Base-by-base conservation (phyloP, 2,329 filamentous ascomycete genomes). In the Scleromitrula shiraiana region DNA sequence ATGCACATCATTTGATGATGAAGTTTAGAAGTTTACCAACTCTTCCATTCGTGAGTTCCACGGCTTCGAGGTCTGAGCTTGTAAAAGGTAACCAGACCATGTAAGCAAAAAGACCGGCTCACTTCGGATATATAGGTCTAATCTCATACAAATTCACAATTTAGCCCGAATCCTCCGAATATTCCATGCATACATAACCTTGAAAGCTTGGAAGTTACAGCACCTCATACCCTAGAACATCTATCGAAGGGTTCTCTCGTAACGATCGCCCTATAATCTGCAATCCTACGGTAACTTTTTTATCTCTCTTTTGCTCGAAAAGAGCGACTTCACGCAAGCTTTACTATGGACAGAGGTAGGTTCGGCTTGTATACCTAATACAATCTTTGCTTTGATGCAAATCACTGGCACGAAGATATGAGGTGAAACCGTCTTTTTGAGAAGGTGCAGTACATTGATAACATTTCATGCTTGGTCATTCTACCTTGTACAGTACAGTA, bases 41-140 rank as follows among this genome's bases (percentile, higher is more conserved):
- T 12, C 32, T 9, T 37, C n/a, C n/a, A n/a, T 10, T 10, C 32
- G 8, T 8, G 15, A 12, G 20, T 33, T 42, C 19, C 23, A 41
- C 12, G 17, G 20, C 22, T 27, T 46, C 36, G 37, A 14, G 36
- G 44, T 26, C 27, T 41, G 26, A 41, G 44, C 44, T 47, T 47
- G 37, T 22, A 35, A 46, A 23, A 22, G 30, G 26, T 26, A 41
- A 46, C 20, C n/a, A n/a, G n/a, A n/a, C n/a, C n/a, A n/a, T n/a
- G 26, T 41, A 30, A 38, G 44, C 44, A 15, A 46, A 29, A 45
- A 32, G 17, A 23, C 30, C 37, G 7, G 35, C 35, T 40, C 33
- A 39, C 36, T 27, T 46, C 44, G 37, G 37, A 41, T 41, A 33
- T 41, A 47, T 41, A n/a, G 4, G 8, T 17, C 12, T 17, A n/a